Conservation (phyloP, 352 stramenopile genomes). For the Phytophthora tubulina region DNA sequence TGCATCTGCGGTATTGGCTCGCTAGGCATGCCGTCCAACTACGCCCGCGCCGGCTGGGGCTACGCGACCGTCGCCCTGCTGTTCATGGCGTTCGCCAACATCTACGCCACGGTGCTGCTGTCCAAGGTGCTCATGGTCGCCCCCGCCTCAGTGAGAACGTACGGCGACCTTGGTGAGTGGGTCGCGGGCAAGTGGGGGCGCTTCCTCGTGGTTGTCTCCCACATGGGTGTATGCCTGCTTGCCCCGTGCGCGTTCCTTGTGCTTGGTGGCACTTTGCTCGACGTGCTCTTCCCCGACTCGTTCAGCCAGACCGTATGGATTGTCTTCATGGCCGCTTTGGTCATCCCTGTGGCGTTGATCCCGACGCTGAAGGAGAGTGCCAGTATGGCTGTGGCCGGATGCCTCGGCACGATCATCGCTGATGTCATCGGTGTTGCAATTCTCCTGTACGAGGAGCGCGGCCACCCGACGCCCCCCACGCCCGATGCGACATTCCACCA, state of each 20-base stretch:
- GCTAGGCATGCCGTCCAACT: conserved; percentile 66
- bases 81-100: conserved; percentile 65
- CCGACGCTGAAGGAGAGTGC: conserved; percentile 61
- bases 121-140: conserved; percentile 65
- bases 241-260: conserved; percentile 58
- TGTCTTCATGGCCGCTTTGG: conserved; percentile 49
- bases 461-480: conserved; percentile 41
- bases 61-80: conserved; percentile 49
- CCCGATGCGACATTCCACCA: conserved; percentile 54
- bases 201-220: conserved; percentile 49
- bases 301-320: conserved; percentile 56
- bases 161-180: conserved; percentile 61
- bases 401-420: conserved; percentile 54
- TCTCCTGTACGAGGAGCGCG: conserved; percentile 49
- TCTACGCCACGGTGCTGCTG: conserved; percentile 52
- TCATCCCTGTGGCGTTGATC: conserved; percentile 50
- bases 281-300: conserved; percentile 54
- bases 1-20: conserved; percentile 33
- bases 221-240: conserved; percentile 55
- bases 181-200: neutral
- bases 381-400: conserved; percentile 46
- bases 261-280: conserved; percentile 48
- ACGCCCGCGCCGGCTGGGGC: conserved; percentile 50
- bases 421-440: conserved; percentile 50
- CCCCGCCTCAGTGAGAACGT: conserved; percentile 56